Base-by-base conservation (phyloP, 2,329 filamentous ascomycete species). In the Colletotrichum brevisporum region DNA sequence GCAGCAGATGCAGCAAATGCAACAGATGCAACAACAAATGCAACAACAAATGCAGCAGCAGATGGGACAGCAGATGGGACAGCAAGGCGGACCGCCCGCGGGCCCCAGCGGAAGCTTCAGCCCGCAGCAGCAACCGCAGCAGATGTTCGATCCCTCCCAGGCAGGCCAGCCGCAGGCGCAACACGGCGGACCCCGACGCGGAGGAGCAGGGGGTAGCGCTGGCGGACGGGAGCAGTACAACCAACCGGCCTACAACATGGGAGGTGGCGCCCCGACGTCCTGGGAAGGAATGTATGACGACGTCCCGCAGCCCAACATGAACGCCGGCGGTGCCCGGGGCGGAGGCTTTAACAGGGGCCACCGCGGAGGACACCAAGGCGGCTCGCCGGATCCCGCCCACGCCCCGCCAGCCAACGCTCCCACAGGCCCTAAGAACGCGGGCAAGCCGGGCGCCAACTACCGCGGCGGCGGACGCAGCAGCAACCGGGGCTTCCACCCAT, bases 211-310 rank as follows among this genome's bases (percentile, higher is more conserved):
- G 15, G 63, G 67, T 41, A 50, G 62, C 26, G 67, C 61, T 43
- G 63, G 67, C 13, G 74, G 74, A 47, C 78, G 77, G 27, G 76
- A 78, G 60, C 76, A 76, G 45, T 71, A 69, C 66, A 76, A 73
- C 26, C 70, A 72, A 26, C 69, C 68, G 10, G 74, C 72, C 51
- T 82, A 80, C 66, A 77, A 76, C 58, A 78, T 79, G 71, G 77
- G 67, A 78, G 85, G 79, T 75, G 87, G 82, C 45, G 83, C 89
- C 16, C 92, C 92, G n/a, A 94, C 93, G 26, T 95, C 92, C 48
- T 98, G 95, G 94, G 95, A 98, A 79, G 95, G 95, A 76, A 97
- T 97, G 94, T 98, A 98, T 79, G 95, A 98, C 78, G 95, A 98
- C 78, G 93, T 95, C 2, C 95, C 94, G 16, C 94, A 95, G 77